Conservation (phyloP, 139 green algal genomes). For the Picocystis salinarum region DNA sequence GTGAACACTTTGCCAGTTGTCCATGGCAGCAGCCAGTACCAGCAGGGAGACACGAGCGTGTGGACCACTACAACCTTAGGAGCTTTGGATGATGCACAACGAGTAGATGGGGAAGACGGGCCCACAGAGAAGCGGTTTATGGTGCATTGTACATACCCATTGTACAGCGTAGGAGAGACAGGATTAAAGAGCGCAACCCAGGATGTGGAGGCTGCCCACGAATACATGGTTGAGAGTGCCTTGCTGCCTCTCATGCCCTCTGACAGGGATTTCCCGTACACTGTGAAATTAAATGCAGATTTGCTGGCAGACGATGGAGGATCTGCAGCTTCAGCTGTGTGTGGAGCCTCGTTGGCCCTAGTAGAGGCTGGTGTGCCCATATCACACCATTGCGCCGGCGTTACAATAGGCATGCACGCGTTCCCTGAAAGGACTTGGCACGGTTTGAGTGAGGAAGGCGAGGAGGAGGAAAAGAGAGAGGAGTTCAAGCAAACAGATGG, state of each 20-base stretch:
- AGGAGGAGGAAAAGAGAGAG: not conserved
- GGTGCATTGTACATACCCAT: conserved; percentile 26
- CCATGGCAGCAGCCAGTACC: conserved; percentile 38
- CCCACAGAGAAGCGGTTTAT: conserved; percentile 30
- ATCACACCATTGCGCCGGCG: not conserved
- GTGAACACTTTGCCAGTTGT: conserved; percentile 23
- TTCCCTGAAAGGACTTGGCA: conserved; percentile 3
- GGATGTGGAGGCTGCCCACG: not conserved
- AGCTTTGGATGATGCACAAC: conserved; percentile 7
- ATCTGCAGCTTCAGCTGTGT: conserved; percentile 31
- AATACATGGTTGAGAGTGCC: conserved; percentile 8
- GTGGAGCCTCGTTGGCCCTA: conserved; percentile 28
- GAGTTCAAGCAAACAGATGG: not conserved
- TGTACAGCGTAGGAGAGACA: conserved; percentile 17
- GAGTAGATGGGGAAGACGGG: conserved; percentile 8
- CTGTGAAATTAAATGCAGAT: conserved; percentile 34
- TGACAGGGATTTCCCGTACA: conserved; percentile 31
- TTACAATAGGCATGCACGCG: not conserved
- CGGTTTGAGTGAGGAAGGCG: not conserved
- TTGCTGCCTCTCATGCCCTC: conserved; percentile 15
- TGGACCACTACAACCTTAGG: not conserved
- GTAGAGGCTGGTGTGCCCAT: conserved; percentile 29
- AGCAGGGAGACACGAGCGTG: no score
- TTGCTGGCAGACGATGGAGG: conserved; percentile 33
- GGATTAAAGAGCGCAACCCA: conserved; percentile 7